Percentiles rank a stretch among this genome's conserved stretches.
Evolutionary conservation across 139 green algal species (phyloP).

Genomic region (Picochlorum sp.): DNA sequence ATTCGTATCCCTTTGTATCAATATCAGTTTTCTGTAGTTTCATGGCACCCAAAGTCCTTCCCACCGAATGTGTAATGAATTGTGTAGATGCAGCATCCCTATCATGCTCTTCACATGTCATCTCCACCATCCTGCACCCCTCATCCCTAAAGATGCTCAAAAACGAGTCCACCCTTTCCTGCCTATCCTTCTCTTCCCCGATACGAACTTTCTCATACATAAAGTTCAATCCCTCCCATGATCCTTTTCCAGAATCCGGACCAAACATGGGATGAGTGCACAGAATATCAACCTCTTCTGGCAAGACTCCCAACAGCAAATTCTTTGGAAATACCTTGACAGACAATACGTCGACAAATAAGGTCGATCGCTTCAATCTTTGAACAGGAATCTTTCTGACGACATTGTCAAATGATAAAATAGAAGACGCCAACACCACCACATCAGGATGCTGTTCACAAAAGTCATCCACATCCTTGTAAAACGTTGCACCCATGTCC

Average conservation of each 20-base stretch:
- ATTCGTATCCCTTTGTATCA: conserved; percentile 93
- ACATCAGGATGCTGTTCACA: conserved; percentile 96
- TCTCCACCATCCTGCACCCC: conserved; percentile 95
- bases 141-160: conserved; percentile 61
- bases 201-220: conserved; percentile 87
- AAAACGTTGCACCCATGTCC: conserved; percentile 81
- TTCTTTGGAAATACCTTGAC: conserved; percentile 98
- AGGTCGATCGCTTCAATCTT: conserved; percentile 81
- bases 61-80: conserved; percentile 98
- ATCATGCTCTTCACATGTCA: conserved; percentile 97
- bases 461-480: conserved; percentile 83
- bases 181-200: neutral
- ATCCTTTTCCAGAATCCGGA: conserved; percentile 79
- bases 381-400: conserved; percentile 72
- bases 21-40: conserved; percentile 59
- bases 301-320: conserved; percentile 68
- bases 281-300: conserved; percentile 87
- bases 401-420: conserved; percentile 80
- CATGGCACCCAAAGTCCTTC: conserved; percentile 72
- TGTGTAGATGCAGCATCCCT: conserved; percentile 82
- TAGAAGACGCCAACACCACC: conserved; percentile 84
- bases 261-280: conserved; percentile 99
- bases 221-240: conserved; percentile 74
- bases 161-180: conserved; percentile 20
- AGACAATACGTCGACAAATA: conserved; percentile 96